phyloP scores from a whole-genome alignment of 2,329 filamentous ascomycete genomes.

The Penicillium freii region DNA sequence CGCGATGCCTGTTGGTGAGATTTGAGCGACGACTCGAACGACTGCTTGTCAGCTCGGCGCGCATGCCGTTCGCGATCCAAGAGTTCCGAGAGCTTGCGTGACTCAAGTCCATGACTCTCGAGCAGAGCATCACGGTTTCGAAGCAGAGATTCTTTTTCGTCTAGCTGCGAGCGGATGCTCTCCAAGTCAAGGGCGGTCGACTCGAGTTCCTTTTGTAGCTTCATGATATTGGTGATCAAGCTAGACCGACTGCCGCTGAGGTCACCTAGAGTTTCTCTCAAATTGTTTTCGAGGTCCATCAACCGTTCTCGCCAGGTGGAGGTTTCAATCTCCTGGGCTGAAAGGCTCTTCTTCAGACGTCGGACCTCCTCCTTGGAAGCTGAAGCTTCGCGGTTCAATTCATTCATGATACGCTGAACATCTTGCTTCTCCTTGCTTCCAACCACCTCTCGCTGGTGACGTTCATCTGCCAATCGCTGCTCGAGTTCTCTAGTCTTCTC shows the following conservation, averaged over 20 bases:
- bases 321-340: conserved; percentile 81
- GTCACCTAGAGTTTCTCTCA: conserved; percentile 84
- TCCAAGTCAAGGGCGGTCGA: conserved; percentile 80
- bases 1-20: conserved; percentile 84
- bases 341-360: conserved; percentile 76
- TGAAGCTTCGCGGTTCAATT: conserved; percentile 81
- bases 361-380: conserved; percentile 82
- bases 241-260: conserved; percentile 81
- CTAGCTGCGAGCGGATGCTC: conserved; percentile 68
- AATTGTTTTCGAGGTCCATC: conserved; percentile 82
- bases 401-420: conserved; percentile 87
- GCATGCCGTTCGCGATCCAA: conserved; percentile 86
- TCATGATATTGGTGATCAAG: conserved; percentile 80
- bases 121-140: conserved; percentile 85
- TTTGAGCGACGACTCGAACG: conserved; percentile 84
- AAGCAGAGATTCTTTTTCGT: conserved; percentile 88
- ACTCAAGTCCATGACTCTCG: conserved; percentile 84
- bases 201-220: conserved; percentile 84
- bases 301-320: conserved; percentile 88
- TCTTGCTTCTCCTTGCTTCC: conserved; percentile 90
- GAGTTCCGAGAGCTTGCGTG: conserved; percentile 77
- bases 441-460: conserved; percentile 81
- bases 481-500: conserved; percentile 72
- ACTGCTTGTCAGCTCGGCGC: conserved; percentile 80
- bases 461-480: conserved; percentile 72